A percentile compares a stretch with the other conserved stretches of the same genome.
Conservation (phyloP, 306 rosid species). For the Elaeagnus macrophylla region DNA sequence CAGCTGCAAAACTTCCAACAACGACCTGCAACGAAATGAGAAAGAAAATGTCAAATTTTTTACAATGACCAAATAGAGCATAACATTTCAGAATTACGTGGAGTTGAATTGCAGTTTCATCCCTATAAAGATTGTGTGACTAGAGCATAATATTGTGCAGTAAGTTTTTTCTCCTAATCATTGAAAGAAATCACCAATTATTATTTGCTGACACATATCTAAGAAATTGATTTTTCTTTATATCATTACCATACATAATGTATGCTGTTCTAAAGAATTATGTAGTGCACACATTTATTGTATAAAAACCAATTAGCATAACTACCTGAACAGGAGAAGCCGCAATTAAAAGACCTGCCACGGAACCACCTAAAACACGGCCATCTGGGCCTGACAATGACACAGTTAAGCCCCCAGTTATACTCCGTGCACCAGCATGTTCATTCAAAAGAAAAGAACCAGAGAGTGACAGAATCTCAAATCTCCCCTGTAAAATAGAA, state of each 20-base stretch:
- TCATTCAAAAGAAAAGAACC: conserved; percentile 52
- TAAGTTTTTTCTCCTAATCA: too few species aligned
- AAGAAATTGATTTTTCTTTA: too few species aligned
- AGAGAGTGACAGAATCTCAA: conserved; percentile 58
- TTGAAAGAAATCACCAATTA: too few species aligned
- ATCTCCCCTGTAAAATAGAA: conserved; percentile 52
- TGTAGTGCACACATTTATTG: too few species aligned
- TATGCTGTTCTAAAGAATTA: not conserved
- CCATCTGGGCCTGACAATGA: conserved; percentile 68
- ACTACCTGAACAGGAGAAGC: conserved; percentile 75
- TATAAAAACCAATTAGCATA: not conserved
- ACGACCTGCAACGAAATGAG: conserved; percentile 38
- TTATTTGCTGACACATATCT: too few species aligned
- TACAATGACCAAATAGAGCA: too few species aligned
- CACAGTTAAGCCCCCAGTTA: conserved; percentile 56
- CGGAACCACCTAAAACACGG: conserved; percentile 60
- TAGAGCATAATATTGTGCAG: too few species aligned
- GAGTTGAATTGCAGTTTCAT: too few species aligned
- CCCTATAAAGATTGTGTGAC: too few species aligned
- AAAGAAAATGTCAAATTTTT: not conserved
- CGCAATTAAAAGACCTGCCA: conserved; percentile 60
- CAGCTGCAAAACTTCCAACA: conserved; percentile 43
- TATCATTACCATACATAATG: too few species aligned
- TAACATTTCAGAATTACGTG: too few species aligned
- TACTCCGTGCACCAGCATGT: conserved; percentile 30